Conservation (phyloP, 768 basidiomycete species). For the Pleurotus tuoliensis region DNA sequence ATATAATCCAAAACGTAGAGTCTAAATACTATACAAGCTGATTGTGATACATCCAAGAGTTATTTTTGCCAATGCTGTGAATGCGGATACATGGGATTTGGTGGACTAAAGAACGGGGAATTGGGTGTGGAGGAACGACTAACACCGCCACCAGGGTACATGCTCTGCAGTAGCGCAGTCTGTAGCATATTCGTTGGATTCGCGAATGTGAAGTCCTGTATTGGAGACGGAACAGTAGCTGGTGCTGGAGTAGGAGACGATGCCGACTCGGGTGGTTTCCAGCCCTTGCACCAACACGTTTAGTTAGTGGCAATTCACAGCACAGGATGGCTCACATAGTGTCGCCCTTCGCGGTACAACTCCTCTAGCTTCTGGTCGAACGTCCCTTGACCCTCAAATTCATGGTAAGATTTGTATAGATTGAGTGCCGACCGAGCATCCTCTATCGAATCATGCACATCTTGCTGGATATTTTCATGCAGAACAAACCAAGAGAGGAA, state of each 20-base stretch:
- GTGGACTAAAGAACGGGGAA: neutral
- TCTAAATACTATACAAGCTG: neutral
- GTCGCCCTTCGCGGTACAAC: slow-evolving; percentile 72
- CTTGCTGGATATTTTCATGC: slow-evolving; percentile 86
- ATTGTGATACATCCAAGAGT: neutral
- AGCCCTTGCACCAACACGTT: neutral
- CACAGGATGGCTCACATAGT: slow-evolving; percentile 48
- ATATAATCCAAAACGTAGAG: neutral
- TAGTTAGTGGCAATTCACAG: neutral
- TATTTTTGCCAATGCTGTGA: neutral
- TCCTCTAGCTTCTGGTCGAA: slow-evolving; percentile 91
- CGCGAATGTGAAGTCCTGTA: neutral
- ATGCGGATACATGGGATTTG: neutral
- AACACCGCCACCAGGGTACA: neutral
- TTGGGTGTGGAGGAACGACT: slow-evolving; percentile 5
- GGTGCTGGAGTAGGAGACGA: neutral
- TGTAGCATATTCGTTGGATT: neutral
- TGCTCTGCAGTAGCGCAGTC: neutral
- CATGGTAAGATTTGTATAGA: slow-evolving; percentile 78
- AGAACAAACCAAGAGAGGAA: slow-evolving; percentile 96
- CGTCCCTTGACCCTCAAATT: slow-evolving; percentile 66
- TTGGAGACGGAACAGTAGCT: neutral
- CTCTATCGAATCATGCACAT: slow-evolving; percentile 98
- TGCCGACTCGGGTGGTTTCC: slow-evolving; percentile 2
- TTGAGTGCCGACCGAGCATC: slow-evolving; percentile 85